Evolutionary conservation across 108 stramenopile genomes (phyloP), one percentile per base, ranked within the genome.

Genomic region (Epithemia pelagica): DNA sequence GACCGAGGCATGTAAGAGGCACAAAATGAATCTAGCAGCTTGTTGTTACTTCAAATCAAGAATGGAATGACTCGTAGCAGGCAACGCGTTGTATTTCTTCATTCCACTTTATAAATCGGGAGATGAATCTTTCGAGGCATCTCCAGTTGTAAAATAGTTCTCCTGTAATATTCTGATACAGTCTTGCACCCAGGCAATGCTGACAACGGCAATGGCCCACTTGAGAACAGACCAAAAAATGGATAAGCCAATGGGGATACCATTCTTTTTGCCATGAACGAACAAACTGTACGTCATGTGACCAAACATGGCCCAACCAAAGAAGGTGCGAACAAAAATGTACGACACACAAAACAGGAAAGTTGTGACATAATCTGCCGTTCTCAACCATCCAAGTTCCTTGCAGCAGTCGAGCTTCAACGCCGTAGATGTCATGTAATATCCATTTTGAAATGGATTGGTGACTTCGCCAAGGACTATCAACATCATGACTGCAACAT

Each of bases 391-490:
- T 5, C 10, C 37, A 46, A 46, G 5, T 10, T 46, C 10, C 15
- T 71, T 77, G 72, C 76, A 75, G 59, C 72, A 78, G 28, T 69
- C 78, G 22, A 84, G 62, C 20, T 65, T 69, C 33, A 73, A 63
- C 0, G 88, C 88, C 27, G 60, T 33, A n/a, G 59, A 28, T 0
- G 67, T 33, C 28, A 86, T 69, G 21, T 64, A 65, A 32, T 74
- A 76, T 2, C 59, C 30, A 68, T 86, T 89, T 26, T 79, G 78
- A 0, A 78, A 56, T 1, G 88, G 84, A 69, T 84, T 86, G 33
- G 85, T 86, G 2, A 76, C 52, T 68, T 89, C 88, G 52, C 88
- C 88, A 30, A 75, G 30, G 24, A 83, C 84, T 82, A 89, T 89
- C 66, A 75, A 72, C n/a, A 66, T 72, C 64, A 77, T 80, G 37